Evolutionary conservation across 1,284 basidiomycete genomes (phyloP).

Genomic region (Ustilago sp.): DNA sequence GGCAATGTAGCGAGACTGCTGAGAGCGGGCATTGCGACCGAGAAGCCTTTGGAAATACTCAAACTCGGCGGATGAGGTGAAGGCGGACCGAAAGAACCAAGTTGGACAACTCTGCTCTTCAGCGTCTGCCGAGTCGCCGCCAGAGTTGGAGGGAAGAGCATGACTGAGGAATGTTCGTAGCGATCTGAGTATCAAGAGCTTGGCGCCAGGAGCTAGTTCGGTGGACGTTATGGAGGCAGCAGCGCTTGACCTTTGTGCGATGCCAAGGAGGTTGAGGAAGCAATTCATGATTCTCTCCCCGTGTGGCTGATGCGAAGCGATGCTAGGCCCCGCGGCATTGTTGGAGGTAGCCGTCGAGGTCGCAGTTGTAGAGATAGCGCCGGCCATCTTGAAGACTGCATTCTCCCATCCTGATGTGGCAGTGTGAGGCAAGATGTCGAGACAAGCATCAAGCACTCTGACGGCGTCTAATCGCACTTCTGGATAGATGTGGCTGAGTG

Average conservation of each 20-base stretch:
- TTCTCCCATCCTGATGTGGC: constrained; percentile 55
- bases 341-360: neutral
- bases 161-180: constrained; percentile 32
- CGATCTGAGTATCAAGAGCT: constrained; percentile 46
- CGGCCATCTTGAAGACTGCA: constrained; percentile 31
- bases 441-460: constrained; percentile 81
- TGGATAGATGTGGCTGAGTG: constrained; percentile 93
- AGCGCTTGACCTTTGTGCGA: constrained; percentile 39
- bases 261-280: constrained; percentile 61
- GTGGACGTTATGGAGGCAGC: constrained; percentile 39
- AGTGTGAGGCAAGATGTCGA: constrained; percentile 78
- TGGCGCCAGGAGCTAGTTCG: constrained; percentile 34
- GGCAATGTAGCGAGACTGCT: constrained; percentile 12
- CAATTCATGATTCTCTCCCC: constrained; percentile 60
- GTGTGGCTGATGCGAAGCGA: constrained; percentile 37
- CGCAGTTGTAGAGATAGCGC: constrained; percentile 20
- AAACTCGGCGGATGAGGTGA: constrained; percentile 50
- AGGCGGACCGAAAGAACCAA: constrained; percentile 62
- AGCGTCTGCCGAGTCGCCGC: neutral
- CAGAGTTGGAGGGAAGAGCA: constrained; percentile 20
- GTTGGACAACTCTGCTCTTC: constrained; percentile 35
- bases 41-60: constrained; percentile 56
- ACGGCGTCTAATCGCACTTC: constrained; percentile 92
- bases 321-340: constrained; percentile 21
- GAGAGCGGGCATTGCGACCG: constrained; percentile 6